Evolutionary conservation across 2,329 filamentous ascomycete species (phyloP).

Genomic region (Colletotrichum filicis): DNA sequence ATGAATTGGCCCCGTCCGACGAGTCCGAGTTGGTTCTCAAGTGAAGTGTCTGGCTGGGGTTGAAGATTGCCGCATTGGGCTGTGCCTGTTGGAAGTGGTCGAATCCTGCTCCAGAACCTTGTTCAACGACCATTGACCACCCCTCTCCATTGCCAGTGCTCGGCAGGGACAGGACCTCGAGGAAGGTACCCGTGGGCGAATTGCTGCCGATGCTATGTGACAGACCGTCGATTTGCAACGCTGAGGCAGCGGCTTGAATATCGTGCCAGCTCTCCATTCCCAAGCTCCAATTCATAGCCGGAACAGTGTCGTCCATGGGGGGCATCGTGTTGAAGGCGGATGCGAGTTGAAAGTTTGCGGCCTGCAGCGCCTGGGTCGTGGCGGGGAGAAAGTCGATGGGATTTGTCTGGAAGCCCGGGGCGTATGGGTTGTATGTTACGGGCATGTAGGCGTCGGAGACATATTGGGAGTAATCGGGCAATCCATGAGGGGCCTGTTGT

Average conservation of each 20-base stretch:
- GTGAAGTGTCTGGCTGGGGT: constrained; percentile 90
- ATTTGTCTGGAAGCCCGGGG: constrained; percentile 63
- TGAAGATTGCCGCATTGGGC: constrained; percentile 80
- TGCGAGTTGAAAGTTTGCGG: constrained; percentile 70
- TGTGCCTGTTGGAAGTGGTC: constrained; percentile 70
- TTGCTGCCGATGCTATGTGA: constrained; percentile 57
- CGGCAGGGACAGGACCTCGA: constrained; percentile 86
- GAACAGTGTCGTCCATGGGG: constrained; percentile 64
- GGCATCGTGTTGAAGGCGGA: constrained; percentile 70
- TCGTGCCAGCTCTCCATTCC: constrained; percentile 84
- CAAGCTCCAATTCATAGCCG: constrained; percentile 69
- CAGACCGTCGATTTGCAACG: constrained; percentile 63
- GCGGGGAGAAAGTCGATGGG: constrained; percentile 71
- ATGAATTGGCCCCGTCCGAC: constrained; percentile 74
- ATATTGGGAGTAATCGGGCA: constrained; percentile 61
- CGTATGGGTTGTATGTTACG: constrained; percentile 56
- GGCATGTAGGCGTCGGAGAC: constrained; percentile 61
- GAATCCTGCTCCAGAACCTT: constrained; percentile 55
- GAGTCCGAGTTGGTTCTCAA: constrained; percentile 89
- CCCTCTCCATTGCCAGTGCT: constrained; percentile 83
- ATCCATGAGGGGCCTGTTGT: constrained; percentile 42
- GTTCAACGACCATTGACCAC: constrained; percentile 75
- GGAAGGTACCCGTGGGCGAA: constrained; percentile 66
- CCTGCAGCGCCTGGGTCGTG: constrained; percentile 72
- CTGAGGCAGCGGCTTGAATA: constrained; percentile 70